Percentiles rank a stretch among this genome's conserved stretches.
Conservation (phyloP, 176 grass and related monocot genomes). For the Carex littledalei region DNA sequence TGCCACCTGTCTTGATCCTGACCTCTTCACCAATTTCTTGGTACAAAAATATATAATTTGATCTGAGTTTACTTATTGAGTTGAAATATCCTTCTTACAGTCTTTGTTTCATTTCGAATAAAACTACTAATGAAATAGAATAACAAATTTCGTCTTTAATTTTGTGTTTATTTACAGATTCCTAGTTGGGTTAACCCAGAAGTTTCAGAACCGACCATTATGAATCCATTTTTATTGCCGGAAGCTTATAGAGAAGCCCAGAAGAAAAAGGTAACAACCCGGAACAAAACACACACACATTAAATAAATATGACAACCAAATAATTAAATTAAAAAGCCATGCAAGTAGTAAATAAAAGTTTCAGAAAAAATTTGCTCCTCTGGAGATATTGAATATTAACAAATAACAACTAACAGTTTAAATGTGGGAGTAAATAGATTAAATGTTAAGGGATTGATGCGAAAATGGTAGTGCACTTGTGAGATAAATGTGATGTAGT, state of each 20-base stretch:
- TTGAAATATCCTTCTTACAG: conserved; percentile 1
- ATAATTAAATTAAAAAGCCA: background rate
- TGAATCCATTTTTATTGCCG: conserved; percentile 78
- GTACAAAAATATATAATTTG: conserved; percentile 33
- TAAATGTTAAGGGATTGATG: too few species aligned
- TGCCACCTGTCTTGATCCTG: conserved; percentile 74
- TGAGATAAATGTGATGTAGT: too few species aligned
- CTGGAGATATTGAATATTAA: background rate
- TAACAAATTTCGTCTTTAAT: conserved; percentile 4
- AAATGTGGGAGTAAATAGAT: too few species aligned
- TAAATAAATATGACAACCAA: background rate
- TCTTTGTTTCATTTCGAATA: background rate
- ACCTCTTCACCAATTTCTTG: conserved; percentile 88
- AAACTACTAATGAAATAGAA: background rate
- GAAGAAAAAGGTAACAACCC: conserved; percentile 60
- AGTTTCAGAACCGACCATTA: conserved; percentile 44
- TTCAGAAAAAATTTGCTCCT: conserved; percentile 4
- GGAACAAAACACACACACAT: background rate
- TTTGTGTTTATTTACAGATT: conserved; percentile 51
- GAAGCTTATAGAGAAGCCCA: conserved; percentile 72
- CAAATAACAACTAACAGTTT: background rate
- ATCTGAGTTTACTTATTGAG: background rate
- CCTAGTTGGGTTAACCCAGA: conserved; percentile 68
- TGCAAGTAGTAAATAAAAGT: background rate
- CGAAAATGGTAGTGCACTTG: too few species aligned